Evolutionary conservation across 2,329 filamentous ascomycete genomes (phyloP), one percentile per base, ranked within the genome.

Genomic region (Talaromyces sp.): DNA sequence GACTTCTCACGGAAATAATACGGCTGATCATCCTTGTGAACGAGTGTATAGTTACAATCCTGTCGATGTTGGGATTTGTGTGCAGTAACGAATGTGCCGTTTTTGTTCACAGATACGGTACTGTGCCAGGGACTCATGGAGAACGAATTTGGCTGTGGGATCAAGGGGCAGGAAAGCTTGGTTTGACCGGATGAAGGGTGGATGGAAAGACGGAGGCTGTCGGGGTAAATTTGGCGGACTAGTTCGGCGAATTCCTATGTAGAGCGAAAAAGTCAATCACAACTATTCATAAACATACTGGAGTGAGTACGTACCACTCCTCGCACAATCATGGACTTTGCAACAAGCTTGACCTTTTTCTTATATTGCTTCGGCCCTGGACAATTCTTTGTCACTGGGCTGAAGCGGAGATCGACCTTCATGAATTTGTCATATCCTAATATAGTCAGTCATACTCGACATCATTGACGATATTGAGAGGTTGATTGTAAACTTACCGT

Each of bases 1-100:
- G 82, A 82, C 65, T 76, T 83, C 67, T 86, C 82, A 1, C 83
- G 77, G 69, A 79, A 86, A 70, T 81, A 81, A 63, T 80, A 84
- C 0, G 83, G 82, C 0, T 77, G 70, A 0, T 76, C 80, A 5
- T 82, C 72, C 24, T 82, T 78, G 56, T 78, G 75, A 0, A 86
- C 72, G 0, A 86, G 72, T 50, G 84, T 83, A 37, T 83, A 78
- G 0, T 4, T 80, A 6, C 69, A 67, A 14, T 33, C 24, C 19
- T 47, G 27, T 31, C 71, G 71, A 1, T 74, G 72, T 13, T 73
- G 68, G 19, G 73, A 71, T 1, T 69, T 69, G 41, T 73, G 71
- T 3, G 70, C 69, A 0, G 71, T 71, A 3, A 69, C 68, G 63
- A 69, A 74, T 33, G 69, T 68, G 22, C 72, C 72, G 35, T 72